These are phyloP conservation scores for Chlorencoelia australis DNA, from an alignment of 2,329 filamentous ascomycete genomes.

Conservation along the genomic window DNA sequence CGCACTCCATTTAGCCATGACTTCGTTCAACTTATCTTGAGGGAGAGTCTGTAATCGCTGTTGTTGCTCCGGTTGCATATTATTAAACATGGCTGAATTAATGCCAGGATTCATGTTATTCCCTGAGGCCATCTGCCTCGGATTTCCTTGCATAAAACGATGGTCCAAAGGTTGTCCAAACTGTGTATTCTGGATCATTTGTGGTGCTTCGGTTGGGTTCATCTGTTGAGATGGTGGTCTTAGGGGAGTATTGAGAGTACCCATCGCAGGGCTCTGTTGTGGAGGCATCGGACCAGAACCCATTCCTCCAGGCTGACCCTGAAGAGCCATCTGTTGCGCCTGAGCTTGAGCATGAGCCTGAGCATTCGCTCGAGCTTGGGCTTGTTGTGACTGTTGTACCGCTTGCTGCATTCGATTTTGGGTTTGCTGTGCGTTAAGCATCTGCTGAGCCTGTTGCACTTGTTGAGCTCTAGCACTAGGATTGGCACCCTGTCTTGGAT, in stretches of 20 bases:
- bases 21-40: constrained; percentile 41
- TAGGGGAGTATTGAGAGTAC: constrained; percentile 46
- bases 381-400: constrained; percentile 20
- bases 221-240: constrained; percentile 25
- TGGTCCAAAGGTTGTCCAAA: constrained; percentile 43
- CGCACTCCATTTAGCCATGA: constrained; percentile 38
- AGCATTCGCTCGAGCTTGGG: constrained; percentile 19
- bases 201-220: constrained; percentile 22
- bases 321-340: constrained; percentile 39
- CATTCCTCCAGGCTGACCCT: constrained; percentile 44
- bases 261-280: constrained; percentile 49
- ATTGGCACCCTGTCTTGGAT: constrained; percentile 18
- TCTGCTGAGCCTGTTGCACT: constrained; percentile 24
- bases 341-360: constrained; percentile 35
- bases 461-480: constrained; percentile 22
- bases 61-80: constrained; percentile 38
- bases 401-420: constrained; percentile 20
- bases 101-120: constrained; percentile 27
- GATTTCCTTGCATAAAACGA: constrained; percentile 44
- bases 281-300: constrained; percentile 37
- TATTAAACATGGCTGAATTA: constrained; percentile 31
- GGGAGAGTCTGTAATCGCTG: constrained; percentile 35
- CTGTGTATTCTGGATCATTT: constrained; percentile 35
- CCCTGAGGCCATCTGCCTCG: constrained; percentile 29
- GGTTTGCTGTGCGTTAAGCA: constrained; percentile 23